Evolutionary conservation across 345 rosid genomes (phyloP).

Genomic region (Hevea brasiliensis): DNA sequence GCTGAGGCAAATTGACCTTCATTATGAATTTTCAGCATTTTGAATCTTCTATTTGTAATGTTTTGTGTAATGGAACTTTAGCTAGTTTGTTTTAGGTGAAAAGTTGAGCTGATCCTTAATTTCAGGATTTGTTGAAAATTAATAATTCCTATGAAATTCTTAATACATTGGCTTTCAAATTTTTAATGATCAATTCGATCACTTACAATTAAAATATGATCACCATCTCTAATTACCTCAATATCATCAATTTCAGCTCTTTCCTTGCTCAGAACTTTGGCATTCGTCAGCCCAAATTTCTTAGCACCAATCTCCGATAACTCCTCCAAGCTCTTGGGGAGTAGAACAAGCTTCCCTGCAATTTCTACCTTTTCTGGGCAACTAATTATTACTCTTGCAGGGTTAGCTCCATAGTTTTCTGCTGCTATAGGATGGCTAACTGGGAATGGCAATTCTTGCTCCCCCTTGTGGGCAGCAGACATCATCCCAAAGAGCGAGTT

Average conservation of each 20-base stretch:
- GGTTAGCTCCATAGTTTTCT: constrained; percentile 16
- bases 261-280: constrained; percentile 51
- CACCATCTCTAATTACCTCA: constrained; percentile 76
- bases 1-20: no score
- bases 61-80: no score
- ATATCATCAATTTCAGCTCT: constrained; percentile 71
- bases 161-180: background rate
- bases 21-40: no score
- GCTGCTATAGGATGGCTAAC: constrained; percentile 18
- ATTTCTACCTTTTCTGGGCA: constrained; percentile 53
- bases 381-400: constrained; percentile 62
- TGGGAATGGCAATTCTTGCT: constrained; percentile 37
- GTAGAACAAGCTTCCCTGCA: constrained; percentile 55
- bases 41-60: no score
- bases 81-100: no score
- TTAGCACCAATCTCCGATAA: constrained; percentile 55
- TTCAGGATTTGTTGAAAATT: no score
- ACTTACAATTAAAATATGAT: constrained; percentile 59
- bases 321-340: constrained; percentile 62
- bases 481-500: constrained; percentile 79
- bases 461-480: constrained; percentile 48
- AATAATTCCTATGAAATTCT: no score
- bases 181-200: background rate
- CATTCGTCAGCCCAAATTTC: constrained; percentile 51
- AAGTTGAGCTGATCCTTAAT: no score